phyloP scores from a whole-genome alignment of 305 asterid genomes.

The Fraxinus paxiana region DNA sequence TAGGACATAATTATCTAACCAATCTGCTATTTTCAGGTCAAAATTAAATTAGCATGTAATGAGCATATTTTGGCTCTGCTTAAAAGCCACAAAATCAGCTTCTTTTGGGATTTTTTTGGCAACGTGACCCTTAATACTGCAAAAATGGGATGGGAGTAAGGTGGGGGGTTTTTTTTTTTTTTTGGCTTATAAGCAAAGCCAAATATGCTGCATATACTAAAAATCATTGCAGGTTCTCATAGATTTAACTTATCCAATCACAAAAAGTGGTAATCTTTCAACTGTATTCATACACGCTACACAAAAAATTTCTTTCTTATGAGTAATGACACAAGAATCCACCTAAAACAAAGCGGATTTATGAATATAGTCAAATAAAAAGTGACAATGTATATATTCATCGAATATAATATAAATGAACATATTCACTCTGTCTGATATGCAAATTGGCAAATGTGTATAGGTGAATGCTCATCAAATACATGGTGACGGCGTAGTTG shows the following conservation, averaged over 20 bases:
- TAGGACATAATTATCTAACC: not conserved
- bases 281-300: not conserved
- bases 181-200: not conserved
- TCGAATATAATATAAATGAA: not conserved
- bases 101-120: not conserved
- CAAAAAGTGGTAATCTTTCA: not conserved
- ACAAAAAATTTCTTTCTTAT: not conserved
- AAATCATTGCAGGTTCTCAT: not conserved
- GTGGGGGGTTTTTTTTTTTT: not conserved
- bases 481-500: slow-evolving; percentile 34
- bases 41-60: not conserved
- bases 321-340: not conserved
- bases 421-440: not conserved
- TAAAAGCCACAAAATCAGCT: not conserved
- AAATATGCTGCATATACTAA: not conserved
- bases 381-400: not conserved
- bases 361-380: not conserved
- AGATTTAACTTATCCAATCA: not conserved
- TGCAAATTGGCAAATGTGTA: not conserved
- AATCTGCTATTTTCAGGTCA: not conserved
- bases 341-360: slow-evolving; percentile 12
- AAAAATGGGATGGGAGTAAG: not conserved
- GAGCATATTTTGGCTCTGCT: not conserved
- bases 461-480: not conserved
- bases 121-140: not conserved